These are phyloP conservation scores for Aphanocladium album DNA, from an alignment of 2,329 filamentous ascomycete species.

Conservation along the genomic window DNA sequence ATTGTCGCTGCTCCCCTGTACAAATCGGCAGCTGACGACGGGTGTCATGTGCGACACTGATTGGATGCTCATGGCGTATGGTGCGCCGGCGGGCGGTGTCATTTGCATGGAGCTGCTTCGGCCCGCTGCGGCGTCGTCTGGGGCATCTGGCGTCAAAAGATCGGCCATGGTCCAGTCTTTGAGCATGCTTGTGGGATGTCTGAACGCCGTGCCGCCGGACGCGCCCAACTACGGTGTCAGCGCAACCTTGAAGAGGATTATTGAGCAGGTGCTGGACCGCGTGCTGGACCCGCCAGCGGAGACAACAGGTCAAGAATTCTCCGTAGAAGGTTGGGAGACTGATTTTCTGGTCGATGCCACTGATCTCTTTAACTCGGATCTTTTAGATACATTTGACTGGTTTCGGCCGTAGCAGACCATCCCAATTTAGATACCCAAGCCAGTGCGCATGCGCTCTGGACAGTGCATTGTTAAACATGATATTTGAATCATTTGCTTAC, in stretches of 20 bases:
- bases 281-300: slow-evolving; percentile 33
- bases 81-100: slow-evolving; percentile 42
- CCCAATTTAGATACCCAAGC: not conserved
- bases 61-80: slow-evolving; percentile 46
- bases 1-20: slow-evolving; percentile 41
- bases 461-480: not conserved
- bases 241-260: slow-evolving; percentile 36
- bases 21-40: slow-evolving; percentile 37
- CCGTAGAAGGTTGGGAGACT: slow-evolving; percentile 14
- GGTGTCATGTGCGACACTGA: slow-evolving; percentile 36
- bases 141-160: slow-evolving; percentile 31
- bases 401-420: slow-evolving; percentile 24
- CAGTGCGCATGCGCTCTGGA: no score
- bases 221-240: slow-evolving; percentile 44
- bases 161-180: slow-evolving; percentile 46
- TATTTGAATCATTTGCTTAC: not conserved
- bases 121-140: slow-evolving; percentile 20
- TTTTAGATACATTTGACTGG: slow-evolving; percentile 47
- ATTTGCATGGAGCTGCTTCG: slow-evolving; percentile 45
- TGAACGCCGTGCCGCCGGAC: slow-evolving; percentile 42
- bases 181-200: slow-evolving; percentile 43
- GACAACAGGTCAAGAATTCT: slow-evolving; percentile 3
- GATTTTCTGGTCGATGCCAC: slow-evolving; percentile 27
- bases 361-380: slow-evolving; percentile 40
- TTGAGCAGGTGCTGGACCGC: slow-evolving; percentile 46